Conservation (phyloP, 1,139 yeast species). For the Pichia sp. region DNA sequence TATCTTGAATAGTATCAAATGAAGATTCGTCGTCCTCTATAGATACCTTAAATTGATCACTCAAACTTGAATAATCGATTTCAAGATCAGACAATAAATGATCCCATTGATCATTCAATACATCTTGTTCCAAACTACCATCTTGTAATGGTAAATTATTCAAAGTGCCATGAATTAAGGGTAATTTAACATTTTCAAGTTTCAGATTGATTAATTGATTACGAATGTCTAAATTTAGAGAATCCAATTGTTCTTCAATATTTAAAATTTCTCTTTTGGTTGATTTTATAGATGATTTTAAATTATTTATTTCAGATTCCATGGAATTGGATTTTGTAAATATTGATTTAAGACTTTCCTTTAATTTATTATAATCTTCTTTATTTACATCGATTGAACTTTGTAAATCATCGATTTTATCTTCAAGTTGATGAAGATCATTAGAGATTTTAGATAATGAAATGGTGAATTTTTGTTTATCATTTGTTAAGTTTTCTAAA, state of each 20-base stretch:
- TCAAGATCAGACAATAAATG: conserved; percentile 31
- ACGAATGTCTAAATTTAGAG: conserved; percentile 51
- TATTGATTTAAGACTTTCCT: conserved; percentile 22
- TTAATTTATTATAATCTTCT: conserved; percentile 34
- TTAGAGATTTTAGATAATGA: conserved; percentile 31
- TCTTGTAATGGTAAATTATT: conserved; percentile 42
- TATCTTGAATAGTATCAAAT: conserved; percentile 29
- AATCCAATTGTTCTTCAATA: conserved; percentile 50
- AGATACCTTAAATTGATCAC: not conserved
- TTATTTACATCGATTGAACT: conserved; percentile 43
- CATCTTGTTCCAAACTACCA: conserved; percentile 34
- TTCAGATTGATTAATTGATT: conserved; percentile 67
- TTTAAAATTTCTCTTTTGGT: conserved; percentile 33
- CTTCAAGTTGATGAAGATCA: conserved; percentile 33
- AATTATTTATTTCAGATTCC: conserved; percentile 34
- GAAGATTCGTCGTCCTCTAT: not conserved
- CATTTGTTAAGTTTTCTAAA: conserved; percentile 33
- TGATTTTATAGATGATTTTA: conserved; percentile 31
- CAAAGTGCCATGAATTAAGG: conserved; percentile 54
- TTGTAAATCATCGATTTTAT: conserved; percentile 40
- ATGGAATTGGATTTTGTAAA: conserved; percentile 21
- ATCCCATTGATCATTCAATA: conserved; percentile 9
- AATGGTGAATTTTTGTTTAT: conserved; percentile 32
- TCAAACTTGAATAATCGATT: conserved; percentile 29
- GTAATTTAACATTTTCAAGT: conserved; percentile 62